Base-by-base conservation (phyloP, 768 basidiomycete genomes). In the Chalciporus pseudorubinellus region DNA sequence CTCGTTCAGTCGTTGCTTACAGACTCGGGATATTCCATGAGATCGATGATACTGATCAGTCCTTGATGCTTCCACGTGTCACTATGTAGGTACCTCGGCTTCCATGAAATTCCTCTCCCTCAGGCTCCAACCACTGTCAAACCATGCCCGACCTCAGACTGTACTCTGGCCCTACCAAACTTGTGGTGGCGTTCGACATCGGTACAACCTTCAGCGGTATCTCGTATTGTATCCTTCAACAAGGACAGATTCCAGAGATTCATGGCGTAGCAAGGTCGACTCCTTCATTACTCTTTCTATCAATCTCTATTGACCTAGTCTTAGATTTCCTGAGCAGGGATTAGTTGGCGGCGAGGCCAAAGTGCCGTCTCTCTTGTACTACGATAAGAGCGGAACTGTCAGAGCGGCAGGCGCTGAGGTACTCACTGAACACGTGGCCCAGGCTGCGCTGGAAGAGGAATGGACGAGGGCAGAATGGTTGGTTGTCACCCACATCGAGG, bases 151-250 rank as follows among this genome's bases (percentile, higher is more conserved):
- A n/a, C 24, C 43, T 29, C 12, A 51, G 45, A 36, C 36, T 39
- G 10, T 28, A 59, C 44, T 8, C 38, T 10, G 58, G 58, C 1
- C 21, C 50, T n/a, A 26, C 42, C 6, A 71, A 70, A 46, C 65
- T 79, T 2, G 68, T 77, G 0, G 51, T 80, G 16, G 76, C 75
- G 0, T 74, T 79, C 43, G 78, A 79, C 39, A 61, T 80, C 6
- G 77, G 78, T 4, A 78, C 76, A 0, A 78, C 76, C 0, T 76
- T 53, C 50, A 77, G 76, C 39, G 76, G 75, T 2, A 60, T 77
- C 6, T 74, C 73, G 2, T 77, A 77, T 36, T 58, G 58, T 19
- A 50, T 64, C 29, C 52, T 58, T 3, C 42, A 46, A 10, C 19
- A 20, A 13, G 56, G 46, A 6, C 52, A 51, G 46, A 53, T 55